Evolutionary conservation across 371 early-diverging fungal species (phyloP).

Genomic region (Apophysomyces ossiformis): DNA sequence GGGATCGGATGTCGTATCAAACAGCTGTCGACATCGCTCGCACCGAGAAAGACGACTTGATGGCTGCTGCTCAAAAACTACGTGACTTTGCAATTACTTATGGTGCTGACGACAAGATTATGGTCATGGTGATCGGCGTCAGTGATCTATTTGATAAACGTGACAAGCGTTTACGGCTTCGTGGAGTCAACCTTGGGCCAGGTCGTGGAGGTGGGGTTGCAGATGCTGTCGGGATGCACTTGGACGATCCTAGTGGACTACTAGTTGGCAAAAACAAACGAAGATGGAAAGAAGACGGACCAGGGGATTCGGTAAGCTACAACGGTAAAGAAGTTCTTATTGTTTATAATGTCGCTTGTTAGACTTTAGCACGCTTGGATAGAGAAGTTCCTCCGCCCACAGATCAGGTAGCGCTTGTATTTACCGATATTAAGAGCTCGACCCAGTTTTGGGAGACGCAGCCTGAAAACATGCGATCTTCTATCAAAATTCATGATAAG

Average conservation of each 20-base stretch:
- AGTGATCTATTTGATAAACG: constrained; percentile 70
- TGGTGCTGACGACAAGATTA: constrained; percentile 78
- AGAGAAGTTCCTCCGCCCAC: constrained; percentile 87
- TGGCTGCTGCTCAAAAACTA: constrained; percentile 83
- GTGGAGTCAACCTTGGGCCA: constrained; percentile 29
- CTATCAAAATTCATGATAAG: constrained; percentile 88
- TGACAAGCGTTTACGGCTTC: constrained; percentile 38
- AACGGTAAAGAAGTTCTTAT: background rate
- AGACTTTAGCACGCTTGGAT: constrained; percentile 69
- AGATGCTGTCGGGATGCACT: constrained; percentile 26
- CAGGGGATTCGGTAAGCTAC: constrained; percentile 57
- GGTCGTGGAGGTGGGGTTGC: constrained; percentile 28
- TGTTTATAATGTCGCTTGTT: constrained; percentile 5
- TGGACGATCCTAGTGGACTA: constrained; percentile 37
- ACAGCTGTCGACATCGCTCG: constrained; percentile 87
- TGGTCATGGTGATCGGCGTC: constrained; percentile 87
- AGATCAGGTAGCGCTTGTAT: constrained; percentile 88
- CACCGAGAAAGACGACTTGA: constrained; percentile 73
- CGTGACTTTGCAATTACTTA: constrained; percentile 90
- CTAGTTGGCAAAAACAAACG: constrained; percentile 45
- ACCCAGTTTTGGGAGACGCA: constrained; percentile 93
- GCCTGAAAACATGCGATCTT: constrained; percentile 85
- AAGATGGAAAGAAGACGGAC: constrained; percentile 55
- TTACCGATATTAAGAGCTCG: constrained; percentile 96
- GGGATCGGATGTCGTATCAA: constrained; percentile 83